Percentiles rank a stretch among this genome's conserved stretches.
Conservation (phyloP, 2,329 filamentous ascomycete species). For the Talaromyces sp. region DNA sequence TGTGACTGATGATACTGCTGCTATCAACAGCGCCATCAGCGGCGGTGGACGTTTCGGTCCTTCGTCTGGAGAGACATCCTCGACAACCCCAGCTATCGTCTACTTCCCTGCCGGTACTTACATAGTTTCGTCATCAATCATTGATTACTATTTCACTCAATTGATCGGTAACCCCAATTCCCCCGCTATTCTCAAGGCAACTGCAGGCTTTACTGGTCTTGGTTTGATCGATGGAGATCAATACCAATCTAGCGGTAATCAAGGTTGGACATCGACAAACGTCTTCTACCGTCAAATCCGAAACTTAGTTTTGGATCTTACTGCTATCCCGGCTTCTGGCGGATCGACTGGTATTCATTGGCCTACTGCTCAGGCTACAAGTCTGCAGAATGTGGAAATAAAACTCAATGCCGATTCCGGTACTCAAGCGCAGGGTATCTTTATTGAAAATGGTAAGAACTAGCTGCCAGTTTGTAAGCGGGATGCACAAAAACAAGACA, state of each 20-base stretch:
- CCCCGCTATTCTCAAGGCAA: conserved; percentile 54
- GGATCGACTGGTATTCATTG: conserved; percentile 48
- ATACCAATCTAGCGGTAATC: conserved; percentile 43
- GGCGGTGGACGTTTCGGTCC: conserved; percentile 46
- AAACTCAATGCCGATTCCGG: conserved; percentile 48
- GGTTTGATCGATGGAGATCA: conserved; percentile 58
- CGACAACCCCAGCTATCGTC: conserved; percentile 54
- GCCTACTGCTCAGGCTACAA: conserved; percentile 56
- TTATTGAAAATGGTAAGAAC: conserved; percentile 55
- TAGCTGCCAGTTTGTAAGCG: neutral
- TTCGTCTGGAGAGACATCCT: conserved; percentile 39
- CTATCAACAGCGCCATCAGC: conserved; percentile 51
- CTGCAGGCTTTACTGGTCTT: conserved; percentile 52
- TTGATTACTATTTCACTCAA: conserved; percentile 63
- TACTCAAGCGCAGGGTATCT: conserved; percentile 57
- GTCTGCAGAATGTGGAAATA: conserved; percentile 61
- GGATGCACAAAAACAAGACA: too few species aligned
- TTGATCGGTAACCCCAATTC: conserved; percentile 59
- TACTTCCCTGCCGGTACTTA: conserved; percentile 61
- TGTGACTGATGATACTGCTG: conserved; percentile 55
- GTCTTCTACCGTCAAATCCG: conserved; percentile 64
- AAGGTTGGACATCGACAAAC: conserved; percentile 49
- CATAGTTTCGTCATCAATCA: conserved; percentile 54
- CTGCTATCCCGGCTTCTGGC: conserved; percentile 31
- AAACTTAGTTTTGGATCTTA: conserved; percentile 62